These are phyloP conservation scores for Ceratobasidium sp. DNA, from an alignment of 1,284 basidiomycete genomes.

Conservation along the genomic window DNA sequence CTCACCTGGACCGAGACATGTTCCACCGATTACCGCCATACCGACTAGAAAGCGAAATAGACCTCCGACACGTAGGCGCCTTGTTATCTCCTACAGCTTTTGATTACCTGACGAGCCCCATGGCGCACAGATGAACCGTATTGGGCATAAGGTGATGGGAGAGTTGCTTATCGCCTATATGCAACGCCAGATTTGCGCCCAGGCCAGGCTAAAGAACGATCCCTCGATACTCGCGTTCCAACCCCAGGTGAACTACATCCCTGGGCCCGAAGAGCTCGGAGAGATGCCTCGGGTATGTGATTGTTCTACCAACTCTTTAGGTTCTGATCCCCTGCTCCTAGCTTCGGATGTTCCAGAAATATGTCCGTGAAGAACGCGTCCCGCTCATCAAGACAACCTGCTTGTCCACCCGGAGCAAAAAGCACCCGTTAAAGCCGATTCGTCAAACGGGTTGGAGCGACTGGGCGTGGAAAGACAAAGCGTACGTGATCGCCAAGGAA, in stretches of 20 bases:
- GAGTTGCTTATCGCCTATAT: conserved; percentile 58
- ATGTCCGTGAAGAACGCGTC: conserved; percentile 56
- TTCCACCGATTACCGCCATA: conserved; percentile 45
- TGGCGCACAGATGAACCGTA: conserved; percentile 44
- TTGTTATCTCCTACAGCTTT: neutral
- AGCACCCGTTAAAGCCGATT: conserved; percentile 46
- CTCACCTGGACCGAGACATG: conserved; percentile 44
- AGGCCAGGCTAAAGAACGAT: conserved; percentile 53
- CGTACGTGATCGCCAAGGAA: conserved; percentile 47
- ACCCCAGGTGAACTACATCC: conserved; percentile 52
- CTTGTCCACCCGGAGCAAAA: conserved; percentile 44
- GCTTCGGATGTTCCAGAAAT: conserved; percentile 56
- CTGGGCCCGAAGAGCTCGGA: conserved; percentile 53
- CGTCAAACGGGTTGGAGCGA: conserved; percentile 45
- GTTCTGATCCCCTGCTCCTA: conserved; percentile 46
- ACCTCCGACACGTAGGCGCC: conserved; percentile 49
- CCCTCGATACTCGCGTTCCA: conserved; percentile 51
- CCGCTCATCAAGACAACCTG: conserved; percentile 55
- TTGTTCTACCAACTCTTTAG: conserved; percentile 52
- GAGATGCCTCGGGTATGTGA: conserved; percentile 56
- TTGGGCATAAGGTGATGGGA: conserved; percentile 52
- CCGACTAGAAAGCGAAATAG: conserved; percentile 37
- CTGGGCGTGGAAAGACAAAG: conserved; percentile 46
- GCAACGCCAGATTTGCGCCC: conserved; percentile 58
- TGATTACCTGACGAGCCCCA: neutral